Conservation (phyloP, 2,329 filamentous ascomycete species). For the Neonectria neomacrospora region DNA sequence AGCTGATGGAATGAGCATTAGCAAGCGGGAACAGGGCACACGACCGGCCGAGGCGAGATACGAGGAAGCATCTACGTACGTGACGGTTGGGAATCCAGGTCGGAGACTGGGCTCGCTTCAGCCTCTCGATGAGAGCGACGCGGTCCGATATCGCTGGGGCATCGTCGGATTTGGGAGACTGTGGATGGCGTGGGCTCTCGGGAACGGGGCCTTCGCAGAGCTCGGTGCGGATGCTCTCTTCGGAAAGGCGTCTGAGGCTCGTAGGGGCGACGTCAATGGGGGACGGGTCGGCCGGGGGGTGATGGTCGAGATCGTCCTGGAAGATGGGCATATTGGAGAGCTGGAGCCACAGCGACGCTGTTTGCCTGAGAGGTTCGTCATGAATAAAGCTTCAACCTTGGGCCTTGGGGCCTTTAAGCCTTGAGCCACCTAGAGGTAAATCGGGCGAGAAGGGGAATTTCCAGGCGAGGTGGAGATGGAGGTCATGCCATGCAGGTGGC, state of each 20-base stretch:
- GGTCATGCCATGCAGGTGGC: slow-evolving; percentile 40
- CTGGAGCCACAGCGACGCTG: slow-evolving; percentile 50
- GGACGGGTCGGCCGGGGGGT: slow-evolving; percentile 42
- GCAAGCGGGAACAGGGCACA: slow-evolving; percentile 15
- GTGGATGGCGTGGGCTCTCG: slow-evolving; percentile 52
- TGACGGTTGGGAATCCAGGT: slow-evolving; percentile 76
- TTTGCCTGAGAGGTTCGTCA: slow-evolving; percentile 31
- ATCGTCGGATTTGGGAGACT: slow-evolving; percentile 38
- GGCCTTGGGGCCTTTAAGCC: slow-evolving; percentile 19
- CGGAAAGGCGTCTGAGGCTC: slow-evolving; percentile 56
- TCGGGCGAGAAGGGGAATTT: slow-evolving; percentile 11
- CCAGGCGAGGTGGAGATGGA: slow-evolving; percentile 34
- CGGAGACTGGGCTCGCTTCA: slow-evolving; percentile 83
- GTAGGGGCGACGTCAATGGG: slow-evolving; percentile 30
- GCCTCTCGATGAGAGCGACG: slow-evolving; percentile 81
- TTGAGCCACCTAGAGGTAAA: slow-evolving; percentile 17
- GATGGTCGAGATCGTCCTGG: slow-evolving; percentile 60
- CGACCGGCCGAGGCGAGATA: neutral
- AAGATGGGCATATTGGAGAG: slow-evolving; percentile 66
- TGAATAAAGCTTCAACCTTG: slow-evolving; percentile 32
- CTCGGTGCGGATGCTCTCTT: slow-evolving; percentile 70
- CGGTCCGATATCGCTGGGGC: slow-evolving; percentile 65
- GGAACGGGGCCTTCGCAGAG: slow-evolving; percentile 68
- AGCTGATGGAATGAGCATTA: slow-evolving; percentile 46
- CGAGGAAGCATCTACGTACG: slow-evolving; percentile 55